Evolutionary conservation across 2,329 filamentous ascomycete species (phyloP), one percentile per base, ranked within the genome.

Genomic region (Venturia effusa): DNA sequence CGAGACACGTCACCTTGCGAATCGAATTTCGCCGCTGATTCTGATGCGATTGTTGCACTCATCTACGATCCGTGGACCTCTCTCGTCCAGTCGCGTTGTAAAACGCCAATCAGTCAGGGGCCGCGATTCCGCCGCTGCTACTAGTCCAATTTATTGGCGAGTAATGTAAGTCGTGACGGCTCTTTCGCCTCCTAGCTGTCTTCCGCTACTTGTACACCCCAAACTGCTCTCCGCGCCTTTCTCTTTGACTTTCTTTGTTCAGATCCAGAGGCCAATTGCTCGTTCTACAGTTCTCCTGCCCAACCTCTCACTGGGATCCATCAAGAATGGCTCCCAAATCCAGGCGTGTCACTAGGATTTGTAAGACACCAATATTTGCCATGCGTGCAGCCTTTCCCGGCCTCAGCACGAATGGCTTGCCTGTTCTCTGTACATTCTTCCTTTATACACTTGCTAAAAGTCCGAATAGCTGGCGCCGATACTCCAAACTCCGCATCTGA

Each of bases 251-350:
- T 34, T 22, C 51, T 19, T 34, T 34, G 30, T 57, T 30, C 30
- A 51, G 17, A 34, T n/a, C 4, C 51, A 5, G 34, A 7, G n/a
- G 13, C 19, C 51, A 22, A 27, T 34, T 30, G 8, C 51, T 57
- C 51, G 4, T 15, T 19, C 6, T 5, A 15, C 51, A 22, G 10
- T 10, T 3, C 8, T 27, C 30, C 34, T 34, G 51, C 8, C 24
- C 30, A 34, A 34, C 3, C 22, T 19, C n/a, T 57, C 15, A 17
- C 34, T 27, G 19, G 27, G 10, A 32, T 34, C 51, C 15, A n/a
- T 57, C 30, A 57, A 57, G 48, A 30, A 57, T 57, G 51, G 27
- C 51, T 57, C 51, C 51, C 30, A 57, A 34, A 57, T 34, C 51
- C 27, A 57, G 30, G 27, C 51, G 51, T 8, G 51, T 17, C n/a